A percentile compares a stretch with the other conserved stretches of the same genome.
Conservation (phyloP, 306 rosid genomes). For the Cicer chorassanicum region DNA sequence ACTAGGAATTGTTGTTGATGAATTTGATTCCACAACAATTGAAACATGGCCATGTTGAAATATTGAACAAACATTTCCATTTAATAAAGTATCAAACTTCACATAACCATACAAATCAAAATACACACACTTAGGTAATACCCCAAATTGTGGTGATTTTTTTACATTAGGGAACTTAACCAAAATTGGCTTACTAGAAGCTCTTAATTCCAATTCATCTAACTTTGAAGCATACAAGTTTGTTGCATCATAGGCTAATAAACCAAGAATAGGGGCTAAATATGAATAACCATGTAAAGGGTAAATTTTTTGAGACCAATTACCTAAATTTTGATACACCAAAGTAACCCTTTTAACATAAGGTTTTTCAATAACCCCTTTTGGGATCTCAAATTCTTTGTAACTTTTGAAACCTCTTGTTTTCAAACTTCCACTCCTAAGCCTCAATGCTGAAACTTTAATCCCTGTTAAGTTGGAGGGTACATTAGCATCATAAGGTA, state of each 20-base stretch:
- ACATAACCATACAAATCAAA: slow-evolving; percentile 60
- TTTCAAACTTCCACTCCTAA: slow-evolving; percentile 55
- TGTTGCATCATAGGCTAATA: slow-evolving; percentile 53
- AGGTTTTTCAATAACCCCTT: slow-evolving; percentile 56
- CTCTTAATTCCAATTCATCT: slow-evolving; percentile 54
- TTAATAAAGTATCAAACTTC: slow-evolving; percentile 45
- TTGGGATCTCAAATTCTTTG: slow-evolving; percentile 65
- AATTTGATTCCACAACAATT: slow-evolving; percentile 51
- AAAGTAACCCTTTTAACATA: slow-evolving; percentile 55
- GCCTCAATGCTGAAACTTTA: slow-evolving; percentile 52
- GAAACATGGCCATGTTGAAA: slow-evolving; percentile 63
- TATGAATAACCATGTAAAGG: slow-evolving; percentile 61
- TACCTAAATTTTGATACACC: slow-evolving; percentile 66
- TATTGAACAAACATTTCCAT: slow-evolving; percentile 52
- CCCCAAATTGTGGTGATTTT: slow-evolving; percentile 21
- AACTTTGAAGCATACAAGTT: slow-evolving; percentile 50
- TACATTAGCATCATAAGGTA: slow-evolving; percentile 43
- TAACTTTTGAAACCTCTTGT: slow-evolving; percentile 48
- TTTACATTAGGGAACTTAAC: slow-evolving; percentile 46
- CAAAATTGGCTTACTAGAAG: slow-evolving; percentile 48
- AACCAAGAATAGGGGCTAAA: slow-evolving; percentile 63
- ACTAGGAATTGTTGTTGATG: slow-evolving; percentile 39
- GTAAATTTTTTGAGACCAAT: slow-evolving; percentile 54
- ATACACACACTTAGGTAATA: slow-evolving; percentile 52
- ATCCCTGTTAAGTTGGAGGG: slow-evolving; percentile 56